phyloP scores from a whole-genome alignment of 78 protist species.

The Dictyostelium brefeldianum region DNA sequence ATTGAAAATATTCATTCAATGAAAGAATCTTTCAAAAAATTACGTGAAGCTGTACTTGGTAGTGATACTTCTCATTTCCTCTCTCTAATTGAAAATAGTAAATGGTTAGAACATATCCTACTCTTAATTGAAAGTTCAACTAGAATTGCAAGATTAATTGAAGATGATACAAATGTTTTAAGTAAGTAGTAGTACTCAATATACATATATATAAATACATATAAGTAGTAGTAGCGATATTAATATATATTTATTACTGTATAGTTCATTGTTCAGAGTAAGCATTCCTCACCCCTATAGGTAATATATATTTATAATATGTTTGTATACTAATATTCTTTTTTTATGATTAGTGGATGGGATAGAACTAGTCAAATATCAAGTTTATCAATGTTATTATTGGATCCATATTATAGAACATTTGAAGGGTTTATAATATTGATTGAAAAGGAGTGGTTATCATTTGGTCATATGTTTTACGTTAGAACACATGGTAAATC shows the following conservation, averaged over 20 bases:
- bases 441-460: constrained; percentile 95
- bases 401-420: constrained; percentile 94
- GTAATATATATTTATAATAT: no score
- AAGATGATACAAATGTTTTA: constrained; percentile 65
- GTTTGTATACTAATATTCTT: no score
- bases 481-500: constrained; percentile 73
- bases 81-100: constrained; percentile 24
- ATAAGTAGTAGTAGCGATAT: no score
- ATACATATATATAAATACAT: no score
- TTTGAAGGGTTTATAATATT: constrained; percentile 89
- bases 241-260: no score
- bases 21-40: constrained; percentile 72
- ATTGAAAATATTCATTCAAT: constrained; percentile 95
- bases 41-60: constrained; percentile 16
- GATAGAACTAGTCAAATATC: constrained; percentile 93
- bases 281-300: no score
- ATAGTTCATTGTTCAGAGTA: constrained; percentile 94
- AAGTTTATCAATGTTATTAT: constrained; percentile 82
- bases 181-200: no score
- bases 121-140: constrained; percentile 29
- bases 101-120: constrained; percentile 63
- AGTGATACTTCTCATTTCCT: constrained; percentile 19
- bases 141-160: constrained; percentile 45
- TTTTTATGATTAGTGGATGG: no score
- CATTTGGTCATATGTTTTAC: constrained; percentile 94